Evolutionary conservation across 352 stramenopile species (phyloP).

Genomic region (Nothophytophthora sp.): DNA sequence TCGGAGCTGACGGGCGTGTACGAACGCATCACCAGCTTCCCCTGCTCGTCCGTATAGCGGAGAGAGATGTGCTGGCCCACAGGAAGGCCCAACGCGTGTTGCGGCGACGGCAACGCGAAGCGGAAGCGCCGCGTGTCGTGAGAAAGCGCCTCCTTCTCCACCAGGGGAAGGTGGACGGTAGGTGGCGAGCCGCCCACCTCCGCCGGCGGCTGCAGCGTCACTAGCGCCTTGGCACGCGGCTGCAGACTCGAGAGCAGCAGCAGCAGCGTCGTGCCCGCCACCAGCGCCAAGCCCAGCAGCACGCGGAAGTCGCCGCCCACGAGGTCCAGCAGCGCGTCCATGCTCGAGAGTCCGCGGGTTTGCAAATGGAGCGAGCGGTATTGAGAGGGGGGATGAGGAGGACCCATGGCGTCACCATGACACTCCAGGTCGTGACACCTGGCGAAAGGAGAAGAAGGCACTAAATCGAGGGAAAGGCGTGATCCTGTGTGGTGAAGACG

Average conservation of each 20-base stretch:
- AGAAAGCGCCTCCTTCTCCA: constrained; percentile 91
- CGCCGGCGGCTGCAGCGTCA: constrained; percentile 53
- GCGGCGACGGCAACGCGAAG: constrained; percentile 85
- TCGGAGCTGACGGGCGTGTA: constrained; percentile 98
- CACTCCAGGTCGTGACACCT: constrained; percentile 11
- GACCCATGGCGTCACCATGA: constrained; percentile 31
- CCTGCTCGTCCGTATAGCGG: constrained; percentile 84
- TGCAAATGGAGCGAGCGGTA: no score
- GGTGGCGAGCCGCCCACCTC: constrained; percentile 30
- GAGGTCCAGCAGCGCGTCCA: constrained; percentile 48
- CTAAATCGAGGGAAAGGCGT: no score
- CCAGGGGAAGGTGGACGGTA: constrained; percentile 73
- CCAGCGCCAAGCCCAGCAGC: constrained; percentile 45
- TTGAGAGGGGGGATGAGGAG: no score
- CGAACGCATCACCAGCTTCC: constrained; percentile 90
- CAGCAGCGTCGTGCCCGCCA: constrained; percentile 46
- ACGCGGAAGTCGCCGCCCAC: constrained; percentile 48
- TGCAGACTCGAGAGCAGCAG: constrained; percentile 47
- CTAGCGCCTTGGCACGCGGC: constrained; percentile 34
- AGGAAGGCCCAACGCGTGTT: constrained; percentile 90
- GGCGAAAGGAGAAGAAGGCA: neutral
- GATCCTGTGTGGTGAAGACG: no score
- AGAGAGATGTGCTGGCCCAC: constrained; percentile 95
- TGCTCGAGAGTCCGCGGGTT: constrained; percentile 17
- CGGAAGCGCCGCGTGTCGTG: constrained; percentile 95